Percentiles rank a stretch among this genome's conserved stretches.
phyloP scores from a whole-genome alignment of 441 rosid species.

The Viola pubescens region DNA sequence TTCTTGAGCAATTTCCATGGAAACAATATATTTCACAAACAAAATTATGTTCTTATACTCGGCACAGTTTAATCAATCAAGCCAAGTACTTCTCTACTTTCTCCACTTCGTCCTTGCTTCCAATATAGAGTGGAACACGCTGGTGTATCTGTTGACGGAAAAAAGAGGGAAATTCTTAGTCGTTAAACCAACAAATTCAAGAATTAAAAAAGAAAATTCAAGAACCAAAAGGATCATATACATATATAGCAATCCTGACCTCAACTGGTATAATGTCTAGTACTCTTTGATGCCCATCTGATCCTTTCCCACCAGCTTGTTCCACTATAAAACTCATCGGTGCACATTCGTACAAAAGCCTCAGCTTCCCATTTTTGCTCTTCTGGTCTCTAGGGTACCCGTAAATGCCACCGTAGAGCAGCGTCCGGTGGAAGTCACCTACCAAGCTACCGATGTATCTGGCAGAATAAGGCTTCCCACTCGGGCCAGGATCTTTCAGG shows the following conservation, averaged over 20 bases:
- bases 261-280: conserved; percentile 73
- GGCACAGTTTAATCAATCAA: conserved; percentile 23
- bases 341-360: conserved; percentile 87
- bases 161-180: background rate
- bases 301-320: conserved; percentile 96
- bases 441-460: conserved; percentile 91
- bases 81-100: conserved; percentile 84
- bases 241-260: conserved; percentile 28
- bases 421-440: conserved; percentile 85
- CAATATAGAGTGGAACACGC: conserved; percentile 80
- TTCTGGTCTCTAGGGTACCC: conserved; percentile 87
- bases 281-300: conserved; percentile 76
- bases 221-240: background rate
- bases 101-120: conserved; percentile 82
- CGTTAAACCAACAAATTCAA: background rate
- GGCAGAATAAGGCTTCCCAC: conserved; percentile 84
- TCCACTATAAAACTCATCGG: conserved; percentile 95
- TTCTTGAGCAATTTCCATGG: conserved; percentile 4
- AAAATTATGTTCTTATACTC: conserved; percentile 18
- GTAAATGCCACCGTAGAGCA: conserved; percentile 81
- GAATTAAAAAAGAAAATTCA: too few relatives aligned
- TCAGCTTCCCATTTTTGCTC: conserved; percentile 90
- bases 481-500: conserved; percentile 84
- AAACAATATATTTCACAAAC: conserved; percentile 15
- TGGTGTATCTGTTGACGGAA: conserved; percentile 57